Base-by-base conservation (phyloP, 2,329 filamentous ascomycete genomes). In the Huntiella bhutanensis region DNA sequence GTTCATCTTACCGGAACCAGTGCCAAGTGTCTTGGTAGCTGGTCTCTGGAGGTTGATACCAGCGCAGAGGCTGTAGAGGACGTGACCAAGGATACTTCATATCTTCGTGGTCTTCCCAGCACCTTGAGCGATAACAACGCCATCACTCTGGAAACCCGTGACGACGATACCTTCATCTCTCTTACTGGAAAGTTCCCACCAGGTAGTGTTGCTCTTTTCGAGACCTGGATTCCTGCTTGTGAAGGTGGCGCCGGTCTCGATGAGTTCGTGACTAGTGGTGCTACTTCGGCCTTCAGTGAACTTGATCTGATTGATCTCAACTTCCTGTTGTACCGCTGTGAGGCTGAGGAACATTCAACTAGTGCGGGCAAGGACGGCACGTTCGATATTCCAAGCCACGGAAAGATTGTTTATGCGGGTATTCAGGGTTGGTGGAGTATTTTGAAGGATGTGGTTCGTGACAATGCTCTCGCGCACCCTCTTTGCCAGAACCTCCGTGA, bases 341-440 rank as follows among this genome's bases (percentile, higher is more conserved):
- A 96, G 51, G 76, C 85, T 3, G 91, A 98, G 60, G 92, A 77
- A 61, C 73, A 75, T 41, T 85, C 91, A 54, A 75, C 73, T 5
- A 94, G 82, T 52, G 72, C 71, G 44, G 84, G 85, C 3, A 71
- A 73, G 50, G 84, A 95, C 58, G 88, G 91, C n/a, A 50, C 44
- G 3, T 98, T 96, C 62, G 73, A 78, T 45, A 80, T 98, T 52
- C 91, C 91, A 1, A 78, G 79, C 1, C 69, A 86, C 57, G 88
- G 87, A 2, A 77, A 81, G 49, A 71, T 95, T 37, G 83, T 95
- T 2, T 98, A 96, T 60, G 88, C 88, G 50, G 91, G 91, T 51
- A 70, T 98, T n/a, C 91, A 98, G 60, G 92, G 92, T 34, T 98
- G 91, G 88, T 94, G 88, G 86, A 95, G 86, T 58, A 68, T 94